A percentile compares a stretch with the other conserved stretches of the same genome.
Conservation (phyloP, 2,329 filamentous ascomycete species). For the Orbilia brochopaga region DNA sequence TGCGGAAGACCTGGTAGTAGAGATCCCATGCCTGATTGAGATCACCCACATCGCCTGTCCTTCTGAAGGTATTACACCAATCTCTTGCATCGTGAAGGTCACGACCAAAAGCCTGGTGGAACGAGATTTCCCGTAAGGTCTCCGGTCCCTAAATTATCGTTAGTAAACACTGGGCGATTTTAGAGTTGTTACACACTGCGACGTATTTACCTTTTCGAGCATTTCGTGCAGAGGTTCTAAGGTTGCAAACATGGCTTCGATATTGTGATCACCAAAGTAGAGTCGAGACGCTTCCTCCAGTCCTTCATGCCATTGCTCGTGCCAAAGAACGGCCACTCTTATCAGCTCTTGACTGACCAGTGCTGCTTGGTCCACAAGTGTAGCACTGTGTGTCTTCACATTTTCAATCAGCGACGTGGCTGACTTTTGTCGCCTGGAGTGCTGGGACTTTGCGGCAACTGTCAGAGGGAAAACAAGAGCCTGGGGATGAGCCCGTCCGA, state of each 20-base stretch:
- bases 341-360: conserved; percentile 96
- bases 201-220: conserved; percentile 68
- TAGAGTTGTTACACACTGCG: background rate
- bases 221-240: conserved; percentile 89
- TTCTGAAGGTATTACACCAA: conserved; percentile 91
- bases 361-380: conserved; percentile 92
- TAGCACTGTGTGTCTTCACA: conserved; percentile 92
- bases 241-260: conserved; percentile 94
- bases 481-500: conserved; percentile 92
- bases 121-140: conserved; percentile 90
- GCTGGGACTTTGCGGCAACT: conserved; percentile 96
- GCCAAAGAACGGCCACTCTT: conserved; percentile 94
- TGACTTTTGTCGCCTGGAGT: conserved; percentile 80
- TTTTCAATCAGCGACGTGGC: conserved; percentile 96
- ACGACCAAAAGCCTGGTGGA: conserved; percentile 94
- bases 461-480: conserved; percentile 96
- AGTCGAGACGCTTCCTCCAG: conserved; percentile 93
- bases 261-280: conserved; percentile 97
- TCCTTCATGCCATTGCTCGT: conserved; percentile 98
- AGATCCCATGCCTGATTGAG: conserved; percentile 98
- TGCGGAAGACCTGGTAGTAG: conserved; percentile 97
- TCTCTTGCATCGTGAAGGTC: conserved; percentile 94
- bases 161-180: conserved; percentile 12
- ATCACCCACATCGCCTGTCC: conserved; percentile 87
- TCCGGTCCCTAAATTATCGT: conserved; percentile 70